Base-by-base conservation (phyloP, 1,284 basidiomycete genomes). In the Xerocomus alliaceus region DNA sequence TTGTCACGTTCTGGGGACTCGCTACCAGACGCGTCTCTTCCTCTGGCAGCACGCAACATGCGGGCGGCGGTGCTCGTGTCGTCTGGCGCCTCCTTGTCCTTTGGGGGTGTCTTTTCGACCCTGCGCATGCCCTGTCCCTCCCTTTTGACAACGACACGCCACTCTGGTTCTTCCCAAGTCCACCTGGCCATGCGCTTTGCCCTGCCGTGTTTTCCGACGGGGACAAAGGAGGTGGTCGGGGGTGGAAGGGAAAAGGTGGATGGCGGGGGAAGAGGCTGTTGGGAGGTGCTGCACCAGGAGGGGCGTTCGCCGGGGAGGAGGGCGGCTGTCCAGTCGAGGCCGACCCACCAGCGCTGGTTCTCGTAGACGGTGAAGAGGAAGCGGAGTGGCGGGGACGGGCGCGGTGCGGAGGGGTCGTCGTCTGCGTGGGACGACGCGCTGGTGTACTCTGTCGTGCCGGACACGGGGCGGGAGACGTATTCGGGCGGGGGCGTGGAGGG, bases 341-440 rank as follows among this genome's bases (percentile, higher is more conserved):
- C 90, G 81, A 93, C 84, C 91, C 91, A 93, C 96, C 95, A 98
- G 7, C 95, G 86, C 79, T 98, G 95, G 76, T 97, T 98, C 77
- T 98, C 95, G 73, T 93, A 91, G 32, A 97, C 79, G 39, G 91
- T 93, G 73, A 95, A 95, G 44, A 92, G 81, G 79, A 95, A 95
- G 48, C 92, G 90, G 28, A 93, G 72, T 10, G 75, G 72, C 55
- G 48, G 77, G 54, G 64, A 77, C 49, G 54, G 68, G 54, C 15
- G 75, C 0, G 64, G 73, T 32, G 57, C 28, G 12, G 65, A 64
- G 7, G 48, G 54, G 52, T 65, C 64, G 8, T 61, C 61, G 9
- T 66, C 62, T 28, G 35, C 26, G 9, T 58, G 47, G 6, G 71
- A 71, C 0, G 50, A 39, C 1, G 66, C 70, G 15, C 20, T 79